phyloP scores from a whole-genome alignment of 139 green algal species.

The Dunaliella sp. region DNA sequence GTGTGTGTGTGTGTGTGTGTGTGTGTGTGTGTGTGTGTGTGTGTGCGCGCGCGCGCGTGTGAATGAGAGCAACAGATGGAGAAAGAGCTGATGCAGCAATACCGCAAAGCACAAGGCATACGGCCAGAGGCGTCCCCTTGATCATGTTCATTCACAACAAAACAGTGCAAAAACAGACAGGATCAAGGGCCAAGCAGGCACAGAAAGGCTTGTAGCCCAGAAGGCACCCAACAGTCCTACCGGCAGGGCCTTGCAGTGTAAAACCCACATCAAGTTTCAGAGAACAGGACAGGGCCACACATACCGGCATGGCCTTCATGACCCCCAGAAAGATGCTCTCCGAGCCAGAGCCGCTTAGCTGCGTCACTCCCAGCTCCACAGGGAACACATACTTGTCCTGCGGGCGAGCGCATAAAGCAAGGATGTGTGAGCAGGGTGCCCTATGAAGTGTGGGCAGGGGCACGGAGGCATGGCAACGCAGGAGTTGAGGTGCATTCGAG shows the following conservation, averaged over 20 bases:
- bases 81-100: too few species aligned
- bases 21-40: too few species aligned
- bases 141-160: background rate
- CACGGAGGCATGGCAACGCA: background rate
- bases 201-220: too few species aligned
- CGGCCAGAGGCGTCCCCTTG: too few species aligned
- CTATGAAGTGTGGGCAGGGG: background rate
- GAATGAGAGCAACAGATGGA: too few species aligned
- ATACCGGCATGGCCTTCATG: slow-evolving; percentile 3
- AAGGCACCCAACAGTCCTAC: too few species aligned
- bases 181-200: background rate
- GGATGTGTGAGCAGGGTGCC: too few species aligned
- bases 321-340: slow-evolving; percentile 35
- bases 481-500: background rate
- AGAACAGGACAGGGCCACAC: background rate
- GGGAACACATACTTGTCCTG: slow-evolving; percentile 35
- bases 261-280: slow-evolving; percentile 6
- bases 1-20: too few species aligned
- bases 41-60: too few species aligned
- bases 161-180: background rate
- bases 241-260: slow-evolving; percentile 17
- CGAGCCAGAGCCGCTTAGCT: slow-evolving; percentile 25
- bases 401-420: too few species aligned
- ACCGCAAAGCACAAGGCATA: background rate
- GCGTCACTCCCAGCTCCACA: slow-evolving; percentile 29